These are phyloP conservation scores for Candida methanosorbosa DNA, from an alignment of 805 yeast species.

Conservation along the genomic window DNA sequence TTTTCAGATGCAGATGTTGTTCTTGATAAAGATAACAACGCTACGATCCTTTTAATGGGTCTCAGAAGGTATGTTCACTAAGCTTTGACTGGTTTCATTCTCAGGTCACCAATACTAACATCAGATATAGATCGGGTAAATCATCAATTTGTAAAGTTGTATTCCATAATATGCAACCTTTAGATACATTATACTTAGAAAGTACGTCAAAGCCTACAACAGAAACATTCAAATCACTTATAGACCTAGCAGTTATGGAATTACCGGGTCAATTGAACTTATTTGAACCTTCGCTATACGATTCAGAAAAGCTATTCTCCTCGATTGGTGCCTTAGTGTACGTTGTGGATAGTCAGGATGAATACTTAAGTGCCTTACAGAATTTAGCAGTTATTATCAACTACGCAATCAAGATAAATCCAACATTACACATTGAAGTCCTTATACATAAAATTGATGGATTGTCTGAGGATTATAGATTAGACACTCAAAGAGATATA, in stretches of 20 bases:
- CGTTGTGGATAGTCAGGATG: slow-evolving; percentile 94
- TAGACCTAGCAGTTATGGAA: slow-evolving; percentile 86
- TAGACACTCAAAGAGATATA: slow-evolving; percentile 93
- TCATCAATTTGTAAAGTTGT: slow-evolving; percentile 94
- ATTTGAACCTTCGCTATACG: slow-evolving; percentile 72
- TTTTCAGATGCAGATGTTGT: slow-evolving; percentile 13
- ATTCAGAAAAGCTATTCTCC: slow-evolving; percentile 66
- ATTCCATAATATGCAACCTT: slow-evolving; percentile 92
- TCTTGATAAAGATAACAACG: slow-evolving; percentile 48
- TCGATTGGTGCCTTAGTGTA: slow-evolving; percentile 87
- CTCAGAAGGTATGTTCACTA: slow-evolving; percentile 42
- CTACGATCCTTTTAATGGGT: slow-evolving; percentile 86
- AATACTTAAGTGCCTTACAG: slow-evolving; percentile 84
- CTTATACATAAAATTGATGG: slow-evolving; percentile 96
- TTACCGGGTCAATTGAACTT: slow-evolving; percentile 90
- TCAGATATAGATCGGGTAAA: slow-evolving; percentile 63
- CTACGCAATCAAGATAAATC: slow-evolving; percentile 78
- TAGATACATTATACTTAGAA: slow-evolving; percentile 85
- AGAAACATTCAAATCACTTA: slow-evolving; percentile 75
- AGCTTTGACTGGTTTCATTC: not conserved
- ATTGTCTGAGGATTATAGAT: slow-evolving; percentile 81
- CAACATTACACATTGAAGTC: slow-evolving; percentile 81
- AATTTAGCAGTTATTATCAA: slow-evolving; percentile 83
- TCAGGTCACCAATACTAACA: slow-evolving; percentile 3
- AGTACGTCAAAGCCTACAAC: slow-evolving; percentile 84